These are phyloP conservation scores for Alternaria solani DNA, from an alignment of 2,329 filamentous ascomycete genomes.

Conservation along the genomic window DNA sequence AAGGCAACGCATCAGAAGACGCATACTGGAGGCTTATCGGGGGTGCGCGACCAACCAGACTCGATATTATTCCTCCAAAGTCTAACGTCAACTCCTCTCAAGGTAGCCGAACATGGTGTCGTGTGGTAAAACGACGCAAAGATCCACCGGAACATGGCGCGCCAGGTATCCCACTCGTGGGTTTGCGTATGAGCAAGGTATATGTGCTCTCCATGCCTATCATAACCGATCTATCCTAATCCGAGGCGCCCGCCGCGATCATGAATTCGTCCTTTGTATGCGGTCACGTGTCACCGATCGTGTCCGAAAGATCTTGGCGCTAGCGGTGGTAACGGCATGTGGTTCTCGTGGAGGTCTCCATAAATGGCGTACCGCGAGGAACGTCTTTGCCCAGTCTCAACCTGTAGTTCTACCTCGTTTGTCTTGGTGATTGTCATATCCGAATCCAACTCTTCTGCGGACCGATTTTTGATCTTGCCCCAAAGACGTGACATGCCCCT, in stretches of 20 bases:
- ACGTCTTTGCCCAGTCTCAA: constrained; percentile 16
- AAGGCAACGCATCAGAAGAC: neutral
- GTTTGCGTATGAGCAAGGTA: neutral
- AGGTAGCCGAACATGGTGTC: constrained; percentile 1
- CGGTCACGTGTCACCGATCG: neutral
- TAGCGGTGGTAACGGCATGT: constrained; percentile 5
- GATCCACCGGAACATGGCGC: neutral
- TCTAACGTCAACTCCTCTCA: constrained; percentile 14
- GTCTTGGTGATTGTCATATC: constrained; percentile 35
- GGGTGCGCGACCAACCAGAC: neutral
- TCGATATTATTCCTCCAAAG: neutral
- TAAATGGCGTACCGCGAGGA: neutral
- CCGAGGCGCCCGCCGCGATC: neutral
- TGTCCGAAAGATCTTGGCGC: neutral
- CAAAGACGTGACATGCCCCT: constrained; percentile 16
- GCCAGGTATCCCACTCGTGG: neutral
- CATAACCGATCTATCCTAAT: neutral
- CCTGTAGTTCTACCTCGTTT: constrained; percentile 26
- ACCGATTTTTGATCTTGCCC: constrained; percentile 17
- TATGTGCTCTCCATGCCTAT: neutral
- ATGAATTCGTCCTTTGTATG: neutral
- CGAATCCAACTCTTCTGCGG: neutral
- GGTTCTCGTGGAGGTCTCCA: constrained; percentile 2
- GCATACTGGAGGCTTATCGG: neutral
- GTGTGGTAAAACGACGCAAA: neutral